phyloP scores from a whole-genome alignment of 2,329 filamentous ascomycete species.

The Colletotrichum tofieldiae region DNA sequence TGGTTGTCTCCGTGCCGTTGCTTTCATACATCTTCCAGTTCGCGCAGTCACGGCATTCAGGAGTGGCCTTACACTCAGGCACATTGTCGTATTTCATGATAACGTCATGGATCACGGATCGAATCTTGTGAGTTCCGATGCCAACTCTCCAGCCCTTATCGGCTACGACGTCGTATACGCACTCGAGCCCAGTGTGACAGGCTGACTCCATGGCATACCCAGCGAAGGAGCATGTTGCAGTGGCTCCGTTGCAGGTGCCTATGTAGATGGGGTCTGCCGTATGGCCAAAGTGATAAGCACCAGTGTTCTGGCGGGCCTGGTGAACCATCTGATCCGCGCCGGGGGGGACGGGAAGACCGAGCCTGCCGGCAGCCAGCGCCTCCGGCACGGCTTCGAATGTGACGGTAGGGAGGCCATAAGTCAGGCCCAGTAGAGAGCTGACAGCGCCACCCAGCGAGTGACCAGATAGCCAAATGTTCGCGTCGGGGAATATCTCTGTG shows the following conservation, averaged over 20 bases:
- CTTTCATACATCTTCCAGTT: slow-evolving; percentile 97
- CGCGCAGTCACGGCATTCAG: slow-evolving; percentile 89
- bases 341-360: slow-evolving; percentile 89
- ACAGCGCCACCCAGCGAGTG: slow-evolving; percentile 95
- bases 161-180: slow-evolving; percentile 91
- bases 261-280: slow-evolving; percentile 97
- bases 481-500: slow-evolving; percentile 86
- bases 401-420: slow-evolving; percentile 90
- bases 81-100: slow-evolving; percentile 87
- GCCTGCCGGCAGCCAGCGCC: slow-evolving; percentile 85
- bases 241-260: slow-evolving; percentile 92
- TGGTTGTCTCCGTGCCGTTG: slow-evolving; percentile 86
- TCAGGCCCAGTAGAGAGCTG: slow-evolving; percentile 88
- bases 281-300: slow-evolving; percentile 92
- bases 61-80: slow-evolving; percentile 81
- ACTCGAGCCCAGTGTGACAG: slow-evolving; percentile 92
- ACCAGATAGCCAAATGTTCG: slow-evolving; percentile 90
- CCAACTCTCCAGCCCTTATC: slow-evolving; percentile 95
- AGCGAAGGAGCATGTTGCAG: slow-evolving; percentile 89
- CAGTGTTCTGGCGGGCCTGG: slow-evolving; percentile 81
- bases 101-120: slow-evolving; percentile 89
- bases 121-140: slow-evolving; percentile 92
- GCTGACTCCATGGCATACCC: slow-evolving; percentile 94
- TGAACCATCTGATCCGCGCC: slow-evolving; percentile 80
- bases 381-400: slow-evolving; percentile 96